Evolutionary conservation across 208 protist species (phyloP), one percentile per base, ranked within the genome.

Genomic region (Zelonia costaricensis): DNA sequence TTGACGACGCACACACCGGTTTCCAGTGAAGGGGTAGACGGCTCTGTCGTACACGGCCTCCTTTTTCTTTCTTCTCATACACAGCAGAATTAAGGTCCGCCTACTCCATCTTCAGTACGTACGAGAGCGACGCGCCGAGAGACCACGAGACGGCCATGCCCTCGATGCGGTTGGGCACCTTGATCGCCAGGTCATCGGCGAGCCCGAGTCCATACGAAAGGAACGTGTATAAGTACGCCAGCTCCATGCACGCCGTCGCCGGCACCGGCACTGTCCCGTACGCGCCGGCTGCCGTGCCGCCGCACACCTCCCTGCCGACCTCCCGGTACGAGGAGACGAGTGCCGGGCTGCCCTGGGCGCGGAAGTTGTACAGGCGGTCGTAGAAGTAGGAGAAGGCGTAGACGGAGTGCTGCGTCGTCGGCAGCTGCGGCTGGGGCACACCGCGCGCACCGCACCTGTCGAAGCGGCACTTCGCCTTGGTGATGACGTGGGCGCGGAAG

Each of bases 341-440:
- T 13, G 78, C 49, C 0, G 40, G 53, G 15, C 15, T 6, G 4
- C 53, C 52, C 0, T 61, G 31, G 1, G n/a, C 8, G 16, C 43
- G 44, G 33, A 80, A 74, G 20, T 22, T 20, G 16, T 75, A 51
- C 2, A 89, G 53, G 7, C 76, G 73, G 52, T 91, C 81, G 47
- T 86, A 85, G 48, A 90, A 93, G 64, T 86, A 91, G 0, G 87
- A 93, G 22, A 93, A 90, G 28, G 69, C 74, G 55, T 80, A 87
- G 7, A 91, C 65, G 4, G 71, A 22, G 7, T 22, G 33, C 6
- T 10, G 43, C 4, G 4, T 8, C 3, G 42, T 20, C 18, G 59
- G n/a, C 20, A 89, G 25, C 16, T 3, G 2, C 13, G 84, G 84
- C 73, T 91, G 84, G 8, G 76, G 79, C 16, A 86, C 62, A n/a